Evolutionary conservation across 768 basidiomycete species (phyloP).

Genomic region (Rhodotorula taiwanensis): DNA sequence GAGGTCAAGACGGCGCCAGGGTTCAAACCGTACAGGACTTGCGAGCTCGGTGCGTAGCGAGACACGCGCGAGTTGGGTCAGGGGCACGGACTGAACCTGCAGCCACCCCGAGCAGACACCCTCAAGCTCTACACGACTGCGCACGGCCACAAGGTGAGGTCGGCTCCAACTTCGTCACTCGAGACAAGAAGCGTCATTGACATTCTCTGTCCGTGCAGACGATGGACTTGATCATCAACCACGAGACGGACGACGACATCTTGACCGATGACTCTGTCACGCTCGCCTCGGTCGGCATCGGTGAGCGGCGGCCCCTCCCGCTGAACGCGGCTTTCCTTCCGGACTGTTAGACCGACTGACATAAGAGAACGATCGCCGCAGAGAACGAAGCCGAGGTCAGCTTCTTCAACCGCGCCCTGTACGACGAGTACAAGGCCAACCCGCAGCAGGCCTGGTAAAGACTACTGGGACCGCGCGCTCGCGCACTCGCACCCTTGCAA

Average conservation of each 20-base stretch:
- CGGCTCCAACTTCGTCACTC: background rate
- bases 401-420: constrained; percentile 71
- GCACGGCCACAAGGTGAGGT: constrained; percentile 78
- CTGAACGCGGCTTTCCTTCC: no score
- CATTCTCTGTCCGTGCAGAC: constrained; percentile 53
- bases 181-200: background rate
- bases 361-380: no score
- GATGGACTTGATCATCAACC: constrained; percentile 93
- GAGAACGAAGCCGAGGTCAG: constrained; percentile 96
- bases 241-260: constrained; percentile 86
- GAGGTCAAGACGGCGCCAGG: constrained; percentile 66
- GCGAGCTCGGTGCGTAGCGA: constrained; percentile 56
- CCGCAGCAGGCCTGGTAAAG: constrained; percentile 56
- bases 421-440: constrained; percentile 71
- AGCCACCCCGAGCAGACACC: constrained; percentile 57
- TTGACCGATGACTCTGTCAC: constrained; percentile 61
- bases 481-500: background rate
- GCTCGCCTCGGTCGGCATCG: constrained; percentile 67
- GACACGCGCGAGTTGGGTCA: no score
- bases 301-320: no score
- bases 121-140: constrained; percentile 90
- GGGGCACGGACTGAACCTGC: background rate
- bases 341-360: no score
- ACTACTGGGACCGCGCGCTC: background rate
- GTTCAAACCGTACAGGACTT: constrained; percentile 82